Evolutionary conservation across 139 green algal genomes (phyloP), one percentile per base, ranked within the genome.

Genomic region (Coccomyxa sp.): DNA sequence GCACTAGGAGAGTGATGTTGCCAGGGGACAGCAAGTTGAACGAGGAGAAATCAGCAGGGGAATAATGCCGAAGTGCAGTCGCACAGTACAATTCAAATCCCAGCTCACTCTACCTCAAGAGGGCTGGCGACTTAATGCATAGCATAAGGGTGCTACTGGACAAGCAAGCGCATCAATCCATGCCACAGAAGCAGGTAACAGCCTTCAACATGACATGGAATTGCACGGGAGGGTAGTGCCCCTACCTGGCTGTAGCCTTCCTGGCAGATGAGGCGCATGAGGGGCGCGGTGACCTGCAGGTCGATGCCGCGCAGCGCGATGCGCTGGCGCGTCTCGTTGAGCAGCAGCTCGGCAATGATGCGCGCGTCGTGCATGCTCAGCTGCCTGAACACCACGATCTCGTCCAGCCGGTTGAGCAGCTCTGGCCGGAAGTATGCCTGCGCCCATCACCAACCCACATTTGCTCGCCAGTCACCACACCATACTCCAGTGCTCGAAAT

Each of bases 321-420:
- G 23, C 89, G 91, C 4, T 13, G 51, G 12, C 80, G 67, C 13
- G 90, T 95, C 81, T 95, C 88, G 9, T 82, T 82, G 71, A 97
- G 85, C 85, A 95, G 85, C 67, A 97, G 76, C 51, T 84, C 60
- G 0, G 93, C 92, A 68, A 98, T 96, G 45, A n/a, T 27, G 9
- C 66, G 66, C 60, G 97, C 84, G 67, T 95, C 77, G 0, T 80
- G n/a, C 27, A 82, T 80, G 32, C 82, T 77, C 75, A 98, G 90
- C 79, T 85, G 91, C 27, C 89, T 82, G 91, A 98, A 98, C 11
- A 97, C 90, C 10, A 98, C 87, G 77, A 96, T 88, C 85, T 97
- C 94, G 79, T 97, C 94, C 82, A 97, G 87, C 28, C 94, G 87
- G 87, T 97, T 97, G 58, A 97, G 86, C 58, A 97, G 84, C 90